These are phyloP conservation scores for Venturia aucupariae DNA, from an alignment of 2,329 filamentous ascomycete species.

Conservation along the genomic window DNA sequence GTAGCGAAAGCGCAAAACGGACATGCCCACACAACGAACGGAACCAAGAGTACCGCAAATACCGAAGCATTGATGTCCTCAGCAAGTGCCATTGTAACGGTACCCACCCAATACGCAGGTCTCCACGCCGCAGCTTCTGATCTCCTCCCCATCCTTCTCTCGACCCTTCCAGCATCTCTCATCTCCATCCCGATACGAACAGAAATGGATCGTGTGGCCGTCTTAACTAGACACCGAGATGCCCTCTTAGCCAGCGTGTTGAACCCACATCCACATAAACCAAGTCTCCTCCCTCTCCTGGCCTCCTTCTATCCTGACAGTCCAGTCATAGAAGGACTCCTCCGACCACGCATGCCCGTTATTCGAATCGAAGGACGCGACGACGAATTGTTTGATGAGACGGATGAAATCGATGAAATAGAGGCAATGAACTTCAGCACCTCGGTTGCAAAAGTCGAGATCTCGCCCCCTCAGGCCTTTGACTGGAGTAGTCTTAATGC, in stretches of 20 bases:
- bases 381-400: background rate
- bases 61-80: conserved; percentile 16
- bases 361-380: conserved; percentile 8
- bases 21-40: conserved; percentile 45
- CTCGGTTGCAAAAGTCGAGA: background rate
- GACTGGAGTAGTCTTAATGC: background rate
- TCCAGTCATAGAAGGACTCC: conserved; percentile 61
- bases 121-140: conserved; percentile 41
- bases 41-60: conserved; percentile 58
- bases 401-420: background rate
- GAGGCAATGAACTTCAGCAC: background rate
- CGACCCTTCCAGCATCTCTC: conserved; percentile 53
- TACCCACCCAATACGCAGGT: background rate
- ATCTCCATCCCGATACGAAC: conserved; percentile 63
- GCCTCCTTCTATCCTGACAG: conserved; percentile 55
- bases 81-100: background rate
- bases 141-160: conserved; percentile 56
- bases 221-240: conserved; percentile 58
- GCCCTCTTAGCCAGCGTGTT: conserved; percentile 76
- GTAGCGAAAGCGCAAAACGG: conserved; percentile 28
- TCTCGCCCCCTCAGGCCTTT: background rate
- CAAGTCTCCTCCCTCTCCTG: conserved; percentile 74
- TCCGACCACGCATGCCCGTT: conserved; percentile 35
- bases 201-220: conserved; percentile 71
- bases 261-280: conserved; percentile 59